phyloP scores from a whole-genome alignment of 441 rosid species.

The Flueggea neowawraea region DNA sequence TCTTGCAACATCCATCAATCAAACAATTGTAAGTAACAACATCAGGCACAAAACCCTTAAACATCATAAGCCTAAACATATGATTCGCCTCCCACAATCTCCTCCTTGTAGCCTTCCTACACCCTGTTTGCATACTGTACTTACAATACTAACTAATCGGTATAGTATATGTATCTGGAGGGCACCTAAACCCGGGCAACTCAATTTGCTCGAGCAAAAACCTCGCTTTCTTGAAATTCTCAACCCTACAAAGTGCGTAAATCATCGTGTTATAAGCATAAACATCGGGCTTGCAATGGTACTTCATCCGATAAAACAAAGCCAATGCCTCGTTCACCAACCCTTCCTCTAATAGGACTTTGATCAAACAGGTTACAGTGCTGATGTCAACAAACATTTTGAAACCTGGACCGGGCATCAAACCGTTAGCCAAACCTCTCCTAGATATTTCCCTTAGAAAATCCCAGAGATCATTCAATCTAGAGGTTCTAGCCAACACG shows the following conservation, averaged over 20 bases:
- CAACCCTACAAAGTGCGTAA: conserved; percentile 67
- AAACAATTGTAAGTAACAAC: too few relatives aligned
- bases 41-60: too few relatives aligned
- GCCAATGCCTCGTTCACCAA: conserved; percentile 63
- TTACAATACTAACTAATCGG: conserved; percentile 73
- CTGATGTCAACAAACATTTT: conserved; percentile 37
- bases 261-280: conserved; percentile 70
- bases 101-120: conserved; percentile 72
- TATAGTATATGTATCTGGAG: conserved; percentile 64
- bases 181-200: conserved; percentile 77
- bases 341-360: conserved; percentile 93
- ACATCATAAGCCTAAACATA: conserved; percentile 77
- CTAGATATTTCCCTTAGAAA: conserved; percentile 52
- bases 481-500: conserved; percentile 64
- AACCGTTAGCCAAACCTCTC: conserved; percentile 22
- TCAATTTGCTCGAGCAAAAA: conserved; percentile 80
- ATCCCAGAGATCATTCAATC: conserved; percentile 10
- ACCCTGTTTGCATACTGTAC: conserved; percentile 74
- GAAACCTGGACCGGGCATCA: too few relatives aligned
- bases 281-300: conserved; percentile 73
- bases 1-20: conserved; percentile 85
- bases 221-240: conserved; percentile 76
- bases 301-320: conserved; percentile 63
- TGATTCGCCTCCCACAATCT: conserved; percentile 87
- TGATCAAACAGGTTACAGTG: conserved; percentile 83